Evolutionary conservation across 78 protist species (phyloP).

Genomic region (Dictyostelium firmibasis): DNA sequence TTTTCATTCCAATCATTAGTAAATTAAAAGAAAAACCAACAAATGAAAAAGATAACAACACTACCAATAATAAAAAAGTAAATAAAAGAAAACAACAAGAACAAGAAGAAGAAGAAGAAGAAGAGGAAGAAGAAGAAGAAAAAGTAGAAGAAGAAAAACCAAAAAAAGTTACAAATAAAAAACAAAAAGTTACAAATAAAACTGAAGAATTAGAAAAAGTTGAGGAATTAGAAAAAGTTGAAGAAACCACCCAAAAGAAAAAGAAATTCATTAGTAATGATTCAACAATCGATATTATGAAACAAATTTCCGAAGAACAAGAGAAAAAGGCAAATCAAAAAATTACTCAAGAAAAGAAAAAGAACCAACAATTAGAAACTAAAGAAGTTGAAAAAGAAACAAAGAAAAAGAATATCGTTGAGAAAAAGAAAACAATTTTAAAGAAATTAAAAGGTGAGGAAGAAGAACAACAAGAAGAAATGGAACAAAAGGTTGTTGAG

Average conservation of each 20-base stretch:
- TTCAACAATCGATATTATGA: neutral
- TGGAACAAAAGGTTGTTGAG: neutral
- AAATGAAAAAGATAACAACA: neutral
- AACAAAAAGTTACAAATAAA: neutral
- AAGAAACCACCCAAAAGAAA: constrained; percentile 25
- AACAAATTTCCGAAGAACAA: neutral
- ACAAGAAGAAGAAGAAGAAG: neutral
- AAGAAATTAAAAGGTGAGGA: neutral
- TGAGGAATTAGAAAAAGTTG: neutral
- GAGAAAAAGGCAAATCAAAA: neutral
- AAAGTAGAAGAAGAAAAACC: neutral
- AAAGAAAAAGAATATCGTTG: neutral
- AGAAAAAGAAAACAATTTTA: neutral
- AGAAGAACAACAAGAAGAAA: neutral
- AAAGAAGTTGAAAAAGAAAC: neutral
- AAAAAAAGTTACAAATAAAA: neutral
- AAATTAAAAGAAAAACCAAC: neutral
- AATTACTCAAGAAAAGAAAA: constrained; percentile 7
- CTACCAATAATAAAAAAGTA: neutral
- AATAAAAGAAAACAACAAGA: neutral
- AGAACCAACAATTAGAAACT: neutral
- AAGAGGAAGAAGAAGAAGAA: neutral
- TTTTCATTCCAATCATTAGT: constrained; percentile 26
- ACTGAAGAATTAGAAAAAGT: neutral
- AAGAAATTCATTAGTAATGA: neutral